A percentile compares a stretch with the other conserved stretches of the same genome.
Conservation (phyloP, 2,329 filamentous ascomycete species). For the Fragosphaeria purpurea region DNA sequence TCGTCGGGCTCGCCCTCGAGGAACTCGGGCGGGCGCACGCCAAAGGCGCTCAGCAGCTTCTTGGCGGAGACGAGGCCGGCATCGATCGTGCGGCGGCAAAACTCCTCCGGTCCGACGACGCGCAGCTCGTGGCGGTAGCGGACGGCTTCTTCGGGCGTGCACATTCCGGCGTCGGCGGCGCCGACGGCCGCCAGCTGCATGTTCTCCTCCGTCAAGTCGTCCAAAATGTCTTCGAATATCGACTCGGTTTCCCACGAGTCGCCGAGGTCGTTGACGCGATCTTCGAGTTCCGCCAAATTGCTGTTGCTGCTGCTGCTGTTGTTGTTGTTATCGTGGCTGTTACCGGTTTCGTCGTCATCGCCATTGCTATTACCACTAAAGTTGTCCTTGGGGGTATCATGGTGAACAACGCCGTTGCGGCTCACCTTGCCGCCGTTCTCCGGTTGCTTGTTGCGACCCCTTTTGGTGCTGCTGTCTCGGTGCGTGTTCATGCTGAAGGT, state of each 20-base stretch:
- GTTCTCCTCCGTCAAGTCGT: slow-evolving; percentile 45
- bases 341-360: no score
- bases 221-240: slow-evolving; percentile 52
- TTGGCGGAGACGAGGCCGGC: slow-evolving; percentile 62
- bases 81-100: slow-evolving; percentile 63
- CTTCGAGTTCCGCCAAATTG: slow-evolving; percentile 34
- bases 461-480: no score
- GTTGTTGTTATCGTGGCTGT: not conserved
- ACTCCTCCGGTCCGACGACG: slow-evolving; percentile 65
- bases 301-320: not conserved
- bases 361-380: no score
- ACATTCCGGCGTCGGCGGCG: slow-evolving; percentile 36
- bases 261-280: slow-evolving; percentile 39
- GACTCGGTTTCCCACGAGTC: slow-evolving; percentile 56
- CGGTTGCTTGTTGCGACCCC: no score
- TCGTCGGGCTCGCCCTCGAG: slow-evolving; percentile 65
- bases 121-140: slow-evolving; percentile 62
- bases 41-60: slow-evolving; percentile 80
- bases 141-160: slow-evolving; percentile 59
- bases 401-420: no score
- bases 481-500: no score
- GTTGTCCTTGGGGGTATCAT: no score
- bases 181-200: slow-evolving; percentile 32
- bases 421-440: no score
- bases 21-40: slow-evolving; percentile 61